Conservation (phyloP, 116 monocot species). For the Trichopus zeylanicus region DNA sequence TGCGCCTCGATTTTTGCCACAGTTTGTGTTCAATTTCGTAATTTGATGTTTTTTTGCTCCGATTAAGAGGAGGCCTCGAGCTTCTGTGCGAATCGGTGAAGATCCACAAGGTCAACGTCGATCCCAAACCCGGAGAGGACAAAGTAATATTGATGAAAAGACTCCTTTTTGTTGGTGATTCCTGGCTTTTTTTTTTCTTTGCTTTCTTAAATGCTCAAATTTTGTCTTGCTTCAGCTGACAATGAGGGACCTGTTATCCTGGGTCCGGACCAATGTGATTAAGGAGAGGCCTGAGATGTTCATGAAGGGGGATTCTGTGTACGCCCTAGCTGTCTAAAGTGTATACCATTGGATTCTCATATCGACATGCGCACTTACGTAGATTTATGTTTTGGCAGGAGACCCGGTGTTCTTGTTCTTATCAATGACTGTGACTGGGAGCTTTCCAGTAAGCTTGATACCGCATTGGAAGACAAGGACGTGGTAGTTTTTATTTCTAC, state of each 20-base stretch:
- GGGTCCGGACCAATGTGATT: conserved; percentile 75
- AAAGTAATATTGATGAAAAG: conserved; percentile 25
- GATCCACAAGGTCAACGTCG: conserved; percentile 58
- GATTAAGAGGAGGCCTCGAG: conserved; percentile 77
- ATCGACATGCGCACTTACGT: neutral
- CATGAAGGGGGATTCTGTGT: conserved; percentile 86
- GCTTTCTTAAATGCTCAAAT: neutral
- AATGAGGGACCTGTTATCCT: conserved; percentile 56
- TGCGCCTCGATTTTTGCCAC: neutral
- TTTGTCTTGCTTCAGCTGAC: conserved; percentile 23
- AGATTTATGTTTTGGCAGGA: conserved; percentile 33
- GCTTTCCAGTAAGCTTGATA: conserved; percentile 63
- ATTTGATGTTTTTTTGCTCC: neutral
- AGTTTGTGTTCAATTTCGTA: neutral
- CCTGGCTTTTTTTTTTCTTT: neutral
- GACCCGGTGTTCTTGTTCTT: conserved; percentile 83
- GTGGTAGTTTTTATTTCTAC: conserved; percentile 87
- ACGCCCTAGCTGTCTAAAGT: conserved; percentile 3
- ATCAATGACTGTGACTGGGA: conserved; percentile 98
- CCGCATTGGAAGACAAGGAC: conserved; percentile 73
- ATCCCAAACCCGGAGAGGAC: conserved; percentile 29
- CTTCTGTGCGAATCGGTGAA: conserved; percentile 68
- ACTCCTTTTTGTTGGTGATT: neutral
- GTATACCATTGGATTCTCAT: neutral
- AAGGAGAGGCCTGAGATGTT: conserved; percentile 98